Base-by-base conservation (phyloP, 2,329 filamentous ascomycete species). In the Fusarium fujikuroi region DNA sequence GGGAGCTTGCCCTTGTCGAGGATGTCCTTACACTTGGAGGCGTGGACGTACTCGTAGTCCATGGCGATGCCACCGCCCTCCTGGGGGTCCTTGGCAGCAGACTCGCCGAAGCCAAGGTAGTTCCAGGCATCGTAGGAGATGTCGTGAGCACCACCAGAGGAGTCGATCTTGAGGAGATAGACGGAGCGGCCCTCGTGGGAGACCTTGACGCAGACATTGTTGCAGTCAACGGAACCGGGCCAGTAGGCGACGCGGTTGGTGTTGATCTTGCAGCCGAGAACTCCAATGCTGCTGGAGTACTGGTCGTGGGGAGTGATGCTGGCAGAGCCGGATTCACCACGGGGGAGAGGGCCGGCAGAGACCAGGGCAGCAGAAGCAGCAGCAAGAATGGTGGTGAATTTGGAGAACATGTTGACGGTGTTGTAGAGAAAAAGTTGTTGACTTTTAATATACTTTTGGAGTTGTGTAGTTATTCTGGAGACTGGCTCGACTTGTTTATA, bases 61-160 rank as follows among this genome's bases (percentile, higher is more conserved):
- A 90, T 89, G 43, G 80, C 76, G 47, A 88, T 80, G 56, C 85
- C 85, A 50, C 88, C 88, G 65, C 88, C 88, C 40, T 78, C 65
- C 6, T 83, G 80, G 19, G 88, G 87, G 56, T 83, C 77, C 19
- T 83, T 78, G 12, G 80, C 81, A 44, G 88, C 89, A 18, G 83
- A 82, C 68, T 84, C 75, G 71, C 88, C 88, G 39, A 84, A 87
- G 74, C 80, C 80, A 44, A 91, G 87, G 76, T 87, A 87, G 83
- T 89, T 89, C 87, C 87, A 91, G 56, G 88, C 88, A 70, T 90
- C 88, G 82, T 90, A 91, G 64, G 83, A 86, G 81, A 91, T 86
- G 80, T 91, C 89, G 79, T 88, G 79, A 59, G 88, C 88, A 54
- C 88, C 88, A 44, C 82, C 83, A 1, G 88, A 90, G 58, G 83